phyloP scores from a whole-genome alignment of 2,329 filamentous ascomycete species.

The Grosmannia huntii region DNA sequence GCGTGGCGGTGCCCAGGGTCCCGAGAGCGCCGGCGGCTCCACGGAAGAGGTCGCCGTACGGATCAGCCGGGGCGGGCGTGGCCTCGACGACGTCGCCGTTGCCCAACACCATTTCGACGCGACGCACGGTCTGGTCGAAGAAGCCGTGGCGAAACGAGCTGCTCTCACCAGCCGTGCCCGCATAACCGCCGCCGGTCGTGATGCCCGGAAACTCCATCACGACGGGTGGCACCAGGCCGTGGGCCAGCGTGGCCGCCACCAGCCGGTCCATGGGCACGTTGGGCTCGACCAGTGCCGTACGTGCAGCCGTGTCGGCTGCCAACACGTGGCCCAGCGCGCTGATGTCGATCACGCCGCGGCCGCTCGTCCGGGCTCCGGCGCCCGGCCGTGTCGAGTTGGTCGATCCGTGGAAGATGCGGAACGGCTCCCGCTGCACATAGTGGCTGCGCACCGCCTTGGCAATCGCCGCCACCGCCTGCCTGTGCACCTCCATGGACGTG shows the following conservation, averaged over 20 bases:
- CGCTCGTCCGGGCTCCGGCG: slow-evolving; percentile 14
- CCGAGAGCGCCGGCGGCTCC: slow-evolving; percentile 57
- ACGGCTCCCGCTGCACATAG: slow-evolving; percentile 40
- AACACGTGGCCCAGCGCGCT: slow-evolving; percentile 51
- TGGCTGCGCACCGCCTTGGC: slow-evolving; percentile 33
- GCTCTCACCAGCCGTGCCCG: slow-evolving; percentile 59
- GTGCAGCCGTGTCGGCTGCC: slow-evolving; percentile 39
- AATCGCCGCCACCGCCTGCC: slow-evolving; percentile 32
- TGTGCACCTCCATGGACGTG: slow-evolving; percentile 40
- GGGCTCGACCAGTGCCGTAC: slow-evolving; percentile 57
- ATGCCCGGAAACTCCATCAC: slow-evolving; percentile 70
- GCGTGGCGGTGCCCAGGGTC: slow-evolving; percentile 53
- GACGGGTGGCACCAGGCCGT: slow-evolving; percentile 55
- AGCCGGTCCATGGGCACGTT: slow-evolving; percentile 65
- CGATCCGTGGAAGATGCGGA: slow-evolving; percentile 64
- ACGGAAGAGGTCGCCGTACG: slow-evolving; percentile 45
- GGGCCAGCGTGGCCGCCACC: slow-evolving; percentile 49
- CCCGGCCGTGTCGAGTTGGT: slow-evolving; percentile 60
- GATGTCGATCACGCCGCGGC: slow-evolving; percentile 41
- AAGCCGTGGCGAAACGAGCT: slow-evolving; percentile 58
- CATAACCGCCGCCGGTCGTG: slow-evolving; percentile 59
- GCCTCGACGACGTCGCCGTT: slow-evolving; percentile 50
- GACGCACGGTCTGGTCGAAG: slow-evolving; percentile 52
- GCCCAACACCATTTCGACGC: slow-evolving; percentile 57
- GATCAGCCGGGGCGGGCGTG: slow-evolving; percentile 14